Percentiles rank a stretch among this genome's conserved stretches.
Evolutionary conservation across 495 filamentous ascomycete genomes (phyloP).

Genomic region (Aspergillus sclerotioniger): DNA sequence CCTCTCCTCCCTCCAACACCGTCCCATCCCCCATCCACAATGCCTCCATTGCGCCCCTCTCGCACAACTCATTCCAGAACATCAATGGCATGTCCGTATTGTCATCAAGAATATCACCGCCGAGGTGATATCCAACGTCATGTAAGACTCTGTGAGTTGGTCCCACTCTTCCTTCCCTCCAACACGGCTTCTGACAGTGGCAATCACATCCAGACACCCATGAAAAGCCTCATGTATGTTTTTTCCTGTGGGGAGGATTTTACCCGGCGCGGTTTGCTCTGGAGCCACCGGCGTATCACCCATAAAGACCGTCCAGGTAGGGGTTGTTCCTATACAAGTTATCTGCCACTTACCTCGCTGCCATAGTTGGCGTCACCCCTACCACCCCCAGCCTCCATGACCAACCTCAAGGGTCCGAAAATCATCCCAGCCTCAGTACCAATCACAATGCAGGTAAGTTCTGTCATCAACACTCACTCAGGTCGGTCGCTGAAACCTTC

Average conservation of each 20-base stretch:
- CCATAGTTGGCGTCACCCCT: background rate
- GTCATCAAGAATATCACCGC: slow-evolving; percentile 18
- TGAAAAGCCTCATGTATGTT: slow-evolving; percentile 23
- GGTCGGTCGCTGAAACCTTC: no score
- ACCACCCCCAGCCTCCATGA: background rate
- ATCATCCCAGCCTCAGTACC: no score
- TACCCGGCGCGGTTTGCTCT: slow-evolving; percentile 18
- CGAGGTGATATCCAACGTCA: slow-evolving; percentile 21
- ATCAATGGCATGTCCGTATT: slow-evolving; percentile 18
- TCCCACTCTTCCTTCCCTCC: background rate
- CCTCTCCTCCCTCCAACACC: no score
- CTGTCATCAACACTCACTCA: no score
- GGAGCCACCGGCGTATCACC: slow-evolving; percentile 16
- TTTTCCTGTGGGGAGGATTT: slow-evolving; percentile 20
- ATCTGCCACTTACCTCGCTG: no score
- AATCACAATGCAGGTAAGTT: no score
- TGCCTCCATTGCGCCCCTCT: no score
- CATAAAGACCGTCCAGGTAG: slow-evolving; percentile 4
- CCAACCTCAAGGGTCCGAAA: no score
- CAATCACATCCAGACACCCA: slow-evolving; percentile 18
- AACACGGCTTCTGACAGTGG: background rate
- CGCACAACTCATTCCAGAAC: background rate
- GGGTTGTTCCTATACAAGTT: no score
- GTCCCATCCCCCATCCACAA: no score
- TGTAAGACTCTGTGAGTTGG: slow-evolving; percentile 9